These are phyloP conservation scores for Leishmania tarentolae DNA, from an alignment of 208 protist genomes.

Conservation along the genomic window DNA sequence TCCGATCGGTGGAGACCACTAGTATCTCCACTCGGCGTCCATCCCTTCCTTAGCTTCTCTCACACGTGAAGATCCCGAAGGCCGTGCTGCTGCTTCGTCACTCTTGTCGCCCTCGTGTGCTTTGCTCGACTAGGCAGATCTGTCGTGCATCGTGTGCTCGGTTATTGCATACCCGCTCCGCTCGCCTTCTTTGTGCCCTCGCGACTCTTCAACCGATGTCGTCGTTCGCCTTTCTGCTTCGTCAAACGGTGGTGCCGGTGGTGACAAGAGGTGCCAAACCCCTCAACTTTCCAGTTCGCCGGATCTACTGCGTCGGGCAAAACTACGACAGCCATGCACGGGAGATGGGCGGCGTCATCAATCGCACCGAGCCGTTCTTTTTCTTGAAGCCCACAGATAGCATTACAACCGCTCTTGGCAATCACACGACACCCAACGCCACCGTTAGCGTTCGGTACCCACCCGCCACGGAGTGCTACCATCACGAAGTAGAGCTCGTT, in stretches of 20 bases:
- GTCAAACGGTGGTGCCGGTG: constrained; percentile 49
- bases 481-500: constrained; percentile 88
- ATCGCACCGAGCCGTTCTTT: constrained; percentile 68
- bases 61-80: background rate
- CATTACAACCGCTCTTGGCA: constrained; percentile 37
- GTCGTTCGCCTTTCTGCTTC: constrained; percentile 35
- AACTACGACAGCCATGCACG: constrained; percentile 81
- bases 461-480: constrained; percentile 66
- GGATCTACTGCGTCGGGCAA: constrained; percentile 75
- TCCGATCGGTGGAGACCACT: background rate
- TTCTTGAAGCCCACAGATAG: constrained; percentile 80
- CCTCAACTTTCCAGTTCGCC: constrained; percentile 65
- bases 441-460: constrained; percentile 54
- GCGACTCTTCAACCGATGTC: constrained; percentile 4
- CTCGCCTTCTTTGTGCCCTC: no score
- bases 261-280: constrained; percentile 27
- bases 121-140: background rate
- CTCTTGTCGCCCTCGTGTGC: background rate
- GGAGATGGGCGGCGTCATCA: constrained; percentile 64
- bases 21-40: background rate
- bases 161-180: background rate
- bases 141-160: background rate
- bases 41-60: background rate
- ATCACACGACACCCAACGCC: constrained; percentile 30
- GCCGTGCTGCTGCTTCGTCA: background rate